Base-by-base conservation (phyloP, 257 asterid genomes). In the Anisodus acutangulus region DNA sequence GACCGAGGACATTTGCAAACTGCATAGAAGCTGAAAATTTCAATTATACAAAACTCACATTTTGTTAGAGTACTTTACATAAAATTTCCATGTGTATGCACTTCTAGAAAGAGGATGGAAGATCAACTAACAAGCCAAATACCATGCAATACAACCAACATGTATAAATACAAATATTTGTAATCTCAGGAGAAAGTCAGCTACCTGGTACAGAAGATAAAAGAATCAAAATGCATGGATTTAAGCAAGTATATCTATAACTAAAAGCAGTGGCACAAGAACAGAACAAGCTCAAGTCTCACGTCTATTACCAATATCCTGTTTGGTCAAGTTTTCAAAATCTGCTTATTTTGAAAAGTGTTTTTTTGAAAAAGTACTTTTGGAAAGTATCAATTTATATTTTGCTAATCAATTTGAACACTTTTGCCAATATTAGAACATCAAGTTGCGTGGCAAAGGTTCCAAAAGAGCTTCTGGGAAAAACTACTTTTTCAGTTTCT, bases 1-100 rank as follows among this genome's bases (percentile, higher is more conserved):
- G 97, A 74, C 96, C 98, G 82, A 97, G 68, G 72, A 93, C 51
- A 82, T 95, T 91, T 83, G 99, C 98, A 89, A 97, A 90, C 99
- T 97, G 97, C 83, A 88, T 45, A 85, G 79, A 69, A 57, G 79
- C 70, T 22, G 53, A 70, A 84, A 62, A 62, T 79, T 22, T 76
- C 81, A 76, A 51, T 76, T 76, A 43, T 71, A 76, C 22, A 6
- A 76, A 51, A 22, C 13, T 26, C 8, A 76, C 63, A 53, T 76
- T 74, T 51, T 53, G 63, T 71, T 31, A 16, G 22, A 26, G 81
- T 51, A 53, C 22, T 22, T 74, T 59, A 74, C 81, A 74, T 49
- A 4, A n/a, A 19, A 16, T 19, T 72, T 31, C 35, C 35, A 58
- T n/a, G 58, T 17, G 10, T 58, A 16, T 58, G 10, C 60, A 8